These are phyloP conservation scores for Leccinum angustisporum DNA, from an alignment of 1,284 basidiomycete genomes.

Conservation along the genomic window DNA sequence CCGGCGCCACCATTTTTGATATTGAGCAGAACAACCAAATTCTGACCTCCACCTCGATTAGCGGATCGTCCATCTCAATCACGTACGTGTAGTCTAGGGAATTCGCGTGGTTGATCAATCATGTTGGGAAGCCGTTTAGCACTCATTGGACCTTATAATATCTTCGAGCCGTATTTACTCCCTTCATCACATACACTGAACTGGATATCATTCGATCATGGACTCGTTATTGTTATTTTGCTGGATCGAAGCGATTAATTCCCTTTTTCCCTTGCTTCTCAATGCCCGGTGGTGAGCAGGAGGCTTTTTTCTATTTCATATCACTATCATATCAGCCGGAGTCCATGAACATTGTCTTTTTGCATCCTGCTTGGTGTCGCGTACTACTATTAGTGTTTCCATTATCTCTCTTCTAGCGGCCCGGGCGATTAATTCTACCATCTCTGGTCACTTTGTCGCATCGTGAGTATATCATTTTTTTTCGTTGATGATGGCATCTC, in stretches of 20 bases:
- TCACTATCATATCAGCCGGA: background rate
- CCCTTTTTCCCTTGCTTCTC: background rate
- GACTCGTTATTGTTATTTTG: background rate
- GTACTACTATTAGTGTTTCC: background rate
- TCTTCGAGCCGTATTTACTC: background rate
- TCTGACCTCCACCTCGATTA: slow-evolving; percentile 4
- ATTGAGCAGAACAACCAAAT: slow-evolving; percentile 8
- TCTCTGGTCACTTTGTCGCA: background rate
- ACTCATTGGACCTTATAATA: background rate
- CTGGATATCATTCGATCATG: too few relatives aligned
- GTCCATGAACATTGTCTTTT: background rate
- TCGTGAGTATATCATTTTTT: background rate
- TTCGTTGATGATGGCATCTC: background rate
- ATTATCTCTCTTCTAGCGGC: background rate
- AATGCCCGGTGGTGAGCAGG: background rate
- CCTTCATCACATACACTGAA: background rate
- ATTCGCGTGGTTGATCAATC: background rate
- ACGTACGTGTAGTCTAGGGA: background rate
- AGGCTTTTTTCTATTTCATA: background rate
- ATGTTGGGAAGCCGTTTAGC: background rate
- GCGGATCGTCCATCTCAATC: slow-evolving; percentile 4
- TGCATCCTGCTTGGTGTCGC: background rate
- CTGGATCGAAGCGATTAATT: background rate
- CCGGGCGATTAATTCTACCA: background rate
- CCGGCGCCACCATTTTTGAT: slow-evolving; percentile 2